Conservation (phyloP, 371 early-diverging fungal genomes). For the Rhizopus stolonifer region DNA sequence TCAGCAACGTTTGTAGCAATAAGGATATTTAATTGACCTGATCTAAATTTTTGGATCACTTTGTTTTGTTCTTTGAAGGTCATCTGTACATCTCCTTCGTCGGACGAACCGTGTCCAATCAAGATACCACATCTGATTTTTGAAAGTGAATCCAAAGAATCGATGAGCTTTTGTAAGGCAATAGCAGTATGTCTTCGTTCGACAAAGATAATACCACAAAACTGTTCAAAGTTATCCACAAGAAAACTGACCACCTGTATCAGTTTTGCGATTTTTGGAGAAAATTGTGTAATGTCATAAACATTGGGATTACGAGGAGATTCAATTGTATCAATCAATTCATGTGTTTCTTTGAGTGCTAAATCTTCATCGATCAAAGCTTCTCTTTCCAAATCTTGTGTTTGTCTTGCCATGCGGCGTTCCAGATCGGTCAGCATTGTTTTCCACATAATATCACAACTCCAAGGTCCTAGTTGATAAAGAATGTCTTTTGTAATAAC, state of each 20-base stretch:
- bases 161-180: slow-evolving; percentile 58
- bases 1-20: slow-evolving; percentile 96
- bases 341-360: slow-evolving; percentile 26
- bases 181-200: slow-evolving; percentile 72
- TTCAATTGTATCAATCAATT: slow-evolving; percentile 19
- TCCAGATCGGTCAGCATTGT: slow-evolving; percentile 37
- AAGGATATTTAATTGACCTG: slow-evolving; percentile 71
- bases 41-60: slow-evolving; percentile 68
- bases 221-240: slow-evolving; percentile 29
- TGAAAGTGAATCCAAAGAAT: slow-evolving; percentile 36
- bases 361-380: slow-evolving; percentile 30
- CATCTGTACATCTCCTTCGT: slow-evolving; percentile 62
- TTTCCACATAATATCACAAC: slow-evolving; percentile 57
- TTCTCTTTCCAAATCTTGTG: slow-evolving; percentile 19
- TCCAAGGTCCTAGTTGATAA: slow-evolving; percentile 70
- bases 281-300: slow-evolving; percentile 30
- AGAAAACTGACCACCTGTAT: slow-evolving; percentile 52
- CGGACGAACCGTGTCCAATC: slow-evolving; percentile 67
- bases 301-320: slow-evolving; percentile 33
- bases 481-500: slow-evolving; percentile 30
- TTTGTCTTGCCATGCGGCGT: slow-evolving; percentile 14
- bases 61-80: slow-evolving; percentile 61
- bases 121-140: slow-evolving; percentile 58
- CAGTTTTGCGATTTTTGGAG: slow-evolving; percentile 63
- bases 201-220: slow-evolving; percentile 88